These are phyloP conservation scores for Aspergillus alliaceus DNA, from an alignment of 2,329 filamentous ascomycete genomes.

Conservation along the genomic window DNA sequence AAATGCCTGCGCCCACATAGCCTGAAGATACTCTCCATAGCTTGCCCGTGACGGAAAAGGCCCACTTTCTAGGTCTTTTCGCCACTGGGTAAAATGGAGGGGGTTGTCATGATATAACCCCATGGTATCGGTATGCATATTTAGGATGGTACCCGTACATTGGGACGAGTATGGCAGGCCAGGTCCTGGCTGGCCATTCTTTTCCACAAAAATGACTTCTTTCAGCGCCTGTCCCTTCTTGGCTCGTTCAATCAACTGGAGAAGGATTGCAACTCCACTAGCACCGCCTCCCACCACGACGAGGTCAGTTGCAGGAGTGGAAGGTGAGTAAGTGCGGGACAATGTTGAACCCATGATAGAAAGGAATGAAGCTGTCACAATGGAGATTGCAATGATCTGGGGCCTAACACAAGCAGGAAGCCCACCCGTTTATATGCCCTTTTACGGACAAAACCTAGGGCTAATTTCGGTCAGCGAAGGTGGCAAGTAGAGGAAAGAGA, in stretches of 20 bases:
- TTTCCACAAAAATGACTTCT: slow-evolving; percentile 2
- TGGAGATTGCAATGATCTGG: not conserved
- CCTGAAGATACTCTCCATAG: slow-evolving; percentile 11
- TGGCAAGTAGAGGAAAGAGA: not conserved
- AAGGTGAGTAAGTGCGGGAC: not conserved
- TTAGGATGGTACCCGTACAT: slow-evolving; percentile 9
- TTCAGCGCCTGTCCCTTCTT: not conserved
- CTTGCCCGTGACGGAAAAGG: slow-evolving; percentile 6
- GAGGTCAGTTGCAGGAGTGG: not conserved
- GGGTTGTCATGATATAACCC: slow-evolving; percentile 8
- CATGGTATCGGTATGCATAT: slow-evolving; percentile 11
- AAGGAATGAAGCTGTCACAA: not conserved
- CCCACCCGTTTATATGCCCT: not conserved
- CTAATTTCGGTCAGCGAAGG: not conserved
- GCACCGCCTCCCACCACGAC: slow-evolving; percentile 10
- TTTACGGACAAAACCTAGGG: not conserved
- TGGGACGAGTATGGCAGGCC: slow-evolving; percentile 7
- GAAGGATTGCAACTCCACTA: slow-evolving; percentile 9
- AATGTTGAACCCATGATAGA: not conserved
- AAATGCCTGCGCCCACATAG: slow-evolving; percentile 4
- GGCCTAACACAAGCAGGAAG: not conserved
- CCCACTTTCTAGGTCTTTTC: not conserved
- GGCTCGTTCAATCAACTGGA: slow-evolving; percentile 8
- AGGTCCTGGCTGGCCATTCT: not conserved
- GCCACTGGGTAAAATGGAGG: slow-evolving; percentile 8